Evolutionary conservation across 2,329 filamentous ascomycete species (phyloP).

Genomic region (Fusarium sp.): DNA sequence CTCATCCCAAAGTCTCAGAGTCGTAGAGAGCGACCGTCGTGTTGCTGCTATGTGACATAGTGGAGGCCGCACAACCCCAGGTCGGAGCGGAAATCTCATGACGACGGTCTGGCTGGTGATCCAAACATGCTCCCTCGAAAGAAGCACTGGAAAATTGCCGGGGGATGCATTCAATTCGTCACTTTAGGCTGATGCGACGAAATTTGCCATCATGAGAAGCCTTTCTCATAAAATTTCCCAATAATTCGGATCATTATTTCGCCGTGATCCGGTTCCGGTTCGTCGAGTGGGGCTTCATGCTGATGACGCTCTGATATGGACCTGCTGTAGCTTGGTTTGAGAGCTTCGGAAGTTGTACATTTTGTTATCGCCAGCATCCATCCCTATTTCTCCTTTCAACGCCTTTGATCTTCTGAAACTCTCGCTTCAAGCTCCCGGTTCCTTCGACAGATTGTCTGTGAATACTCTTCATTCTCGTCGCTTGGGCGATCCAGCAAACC

Average conservation of each 20-base stretch:
- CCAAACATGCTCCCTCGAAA: constrained; percentile 32
- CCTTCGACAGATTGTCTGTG: neutral
- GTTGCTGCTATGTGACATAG: constrained; percentile 31
- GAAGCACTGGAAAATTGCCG: constrained; percentile 4
- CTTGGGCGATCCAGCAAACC: neutral
- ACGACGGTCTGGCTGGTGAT: constrained; percentile 19
- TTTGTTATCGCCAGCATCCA: neutral
- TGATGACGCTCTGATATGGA: constrained; percentile 40
- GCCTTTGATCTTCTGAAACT: constrained; percentile 12
- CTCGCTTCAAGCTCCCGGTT: neutral
- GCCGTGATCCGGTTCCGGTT: constrained; percentile 23
- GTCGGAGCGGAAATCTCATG: constrained; percentile 49
- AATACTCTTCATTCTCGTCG: neutral
- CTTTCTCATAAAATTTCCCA: constrained; percentile 37
- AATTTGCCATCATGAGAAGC: constrained; percentile 32
- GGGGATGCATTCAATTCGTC: constrained; percentile 11
- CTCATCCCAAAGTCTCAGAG: constrained; percentile 16
- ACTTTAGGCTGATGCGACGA: constrained; percentile 5
- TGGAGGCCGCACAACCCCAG: constrained; percentile 41
- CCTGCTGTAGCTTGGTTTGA: constrained; percentile 1
- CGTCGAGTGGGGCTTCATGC: constrained; percentile 31
- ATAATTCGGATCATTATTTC: constrained; percentile 36
- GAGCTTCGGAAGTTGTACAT: constrained; percentile 40
- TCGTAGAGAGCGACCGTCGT: constrained; percentile 46
- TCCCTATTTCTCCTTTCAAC: neutral